Evolutionary conservation across 331 rosid genomes (phyloP), one percentile per base, ranked within the genome.

Genomic region (Stylosanthes scabra): DNA sequence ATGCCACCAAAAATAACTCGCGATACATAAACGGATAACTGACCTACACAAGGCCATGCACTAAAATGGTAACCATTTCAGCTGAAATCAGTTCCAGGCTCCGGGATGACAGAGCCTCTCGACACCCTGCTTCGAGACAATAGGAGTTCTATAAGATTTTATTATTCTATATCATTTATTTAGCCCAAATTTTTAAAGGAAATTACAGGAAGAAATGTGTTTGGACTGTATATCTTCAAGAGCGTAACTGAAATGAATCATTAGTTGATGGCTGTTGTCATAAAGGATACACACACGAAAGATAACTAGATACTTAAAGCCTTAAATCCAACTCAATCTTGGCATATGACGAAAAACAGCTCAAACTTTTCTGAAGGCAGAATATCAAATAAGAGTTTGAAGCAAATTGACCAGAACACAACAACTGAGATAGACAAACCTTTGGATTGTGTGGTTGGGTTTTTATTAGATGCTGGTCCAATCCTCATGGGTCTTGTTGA

Each of bases 381-480:
- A 59, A 78, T 14, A 56, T 1, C 64, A 41, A 12, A 37, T 66
- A 66, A 27, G 42, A 51, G 66, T 27, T 49, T 31, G 46, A 57
- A 63, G 11, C 44, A 7, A 45, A 71, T 20, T 39, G 61, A 2
- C 31, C 20, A 62, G 56, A 7, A 64, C 9, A 3, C 28, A 45
- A 52, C 34, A 44, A 40, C 27, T 62, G 27, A 78, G 47, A 45
- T 10, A 57, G 58, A 65, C 88, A 76, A 74, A 95, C 99, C 92
- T 88, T 88, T 95, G 12, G 89, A 81, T 86, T 91, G 97, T 66
- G 84, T 60, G 55, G 81, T 85, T 54, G 86, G 81, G 78, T 88
- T 95, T 86, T 91, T 95, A 83, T 95, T 95, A 63, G 97, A 81
- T 45, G 99, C 99, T 3, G 97, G 91, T 67, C 99, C 99, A 84